Base-by-base conservation (phyloP, 495 filamentous ascomycete genomes). In the Tuber brumale region DNA sequence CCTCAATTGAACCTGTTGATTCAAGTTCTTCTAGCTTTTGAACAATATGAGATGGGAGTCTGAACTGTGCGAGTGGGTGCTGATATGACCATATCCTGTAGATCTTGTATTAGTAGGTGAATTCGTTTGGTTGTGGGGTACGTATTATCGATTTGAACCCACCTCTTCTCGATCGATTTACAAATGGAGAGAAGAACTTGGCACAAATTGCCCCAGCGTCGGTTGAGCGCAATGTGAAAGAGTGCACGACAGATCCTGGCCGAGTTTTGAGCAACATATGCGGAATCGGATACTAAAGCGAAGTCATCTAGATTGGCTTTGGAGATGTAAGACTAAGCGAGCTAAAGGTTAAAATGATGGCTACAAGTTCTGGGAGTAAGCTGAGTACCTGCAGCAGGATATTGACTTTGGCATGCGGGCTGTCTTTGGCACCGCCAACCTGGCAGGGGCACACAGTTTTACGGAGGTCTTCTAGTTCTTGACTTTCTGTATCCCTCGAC, bases 221-320 rank as follows among this genome's bases (percentile, higher is more conserved):
- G 87, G 81, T 97, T 97, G 71, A 99, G 85, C 4, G 95, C 94
- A 79, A 98, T 97, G 93, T 97, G 96, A 84, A 99, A 99, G 10
- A 99, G 85, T 23, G 95, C 92, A 73, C 95, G 89, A 83, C 94
- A 97, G 73, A 99, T 98, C 83, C 95, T 90, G 3, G 93, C 93
- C 18, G 96, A 89, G 81, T 98, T 97, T 83, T 99, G 95, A 2
- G 96, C 92, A 42, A 99, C 93, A 83, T 99, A 99, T 74, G 92
- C 93, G 3, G 91, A 90, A 83, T 99, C 95, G 27, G 94, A 97
- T 1, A 92, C 88, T 42, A 99, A 84, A 10, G 95, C 93, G 84
- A 97, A 99, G 83, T 99, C 96, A 72, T 97, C 93, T 18, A 96
- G 86, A 78, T 90, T 90, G 0, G 89, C 93, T 74, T 90, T 87